These are phyloP conservation scores for Orbilia quercus DNA, from an alignment of 2,329 filamentous ascomycete genomes.

Conservation along the genomic window DNA sequence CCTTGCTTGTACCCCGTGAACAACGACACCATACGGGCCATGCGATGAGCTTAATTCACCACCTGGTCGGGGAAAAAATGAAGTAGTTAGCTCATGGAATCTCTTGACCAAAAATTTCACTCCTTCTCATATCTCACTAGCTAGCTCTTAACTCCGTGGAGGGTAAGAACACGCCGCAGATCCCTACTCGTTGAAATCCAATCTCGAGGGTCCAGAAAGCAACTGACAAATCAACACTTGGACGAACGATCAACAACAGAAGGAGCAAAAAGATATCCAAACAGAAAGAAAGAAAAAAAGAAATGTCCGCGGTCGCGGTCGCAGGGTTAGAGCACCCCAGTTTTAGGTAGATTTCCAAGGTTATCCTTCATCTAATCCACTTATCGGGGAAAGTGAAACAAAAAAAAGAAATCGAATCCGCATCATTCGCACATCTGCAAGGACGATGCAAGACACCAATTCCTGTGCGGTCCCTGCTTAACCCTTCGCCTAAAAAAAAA, in stretches of 20 bases:
- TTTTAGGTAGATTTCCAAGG: constrained; percentile 8
- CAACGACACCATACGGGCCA: constrained; percentile 5
- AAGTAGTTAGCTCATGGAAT: no score
- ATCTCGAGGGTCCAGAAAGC: constrained; percentile 14
- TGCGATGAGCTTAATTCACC: constrained; percentile 23
- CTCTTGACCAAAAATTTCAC: no score
- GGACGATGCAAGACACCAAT: constrained; percentile 46
- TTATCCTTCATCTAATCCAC: background rate
- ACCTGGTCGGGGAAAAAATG: no score
- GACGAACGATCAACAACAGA: constrained; percentile 2
- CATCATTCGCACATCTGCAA: constrained; percentile 23
- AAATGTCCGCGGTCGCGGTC: no score
- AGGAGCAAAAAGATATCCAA: background rate
- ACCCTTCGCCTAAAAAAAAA: constrained; percentile 29
- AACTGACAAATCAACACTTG: constrained; percentile 39
- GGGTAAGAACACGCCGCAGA: constrained; percentile 8
- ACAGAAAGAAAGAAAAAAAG: no score
- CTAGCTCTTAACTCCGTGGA: constrained; percentile 30
- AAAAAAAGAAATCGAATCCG: background rate
- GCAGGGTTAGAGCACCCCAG: background rate
- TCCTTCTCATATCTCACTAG: no score
- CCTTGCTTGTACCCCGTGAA: background rate
- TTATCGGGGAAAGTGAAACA: constrained; percentile 23
- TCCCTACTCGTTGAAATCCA: constrained; percentile 19
- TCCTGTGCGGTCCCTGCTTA: constrained; percentile 45